Conservation (phyloP, 129 eudicot species). For the Lactuca saligna region DNA sequence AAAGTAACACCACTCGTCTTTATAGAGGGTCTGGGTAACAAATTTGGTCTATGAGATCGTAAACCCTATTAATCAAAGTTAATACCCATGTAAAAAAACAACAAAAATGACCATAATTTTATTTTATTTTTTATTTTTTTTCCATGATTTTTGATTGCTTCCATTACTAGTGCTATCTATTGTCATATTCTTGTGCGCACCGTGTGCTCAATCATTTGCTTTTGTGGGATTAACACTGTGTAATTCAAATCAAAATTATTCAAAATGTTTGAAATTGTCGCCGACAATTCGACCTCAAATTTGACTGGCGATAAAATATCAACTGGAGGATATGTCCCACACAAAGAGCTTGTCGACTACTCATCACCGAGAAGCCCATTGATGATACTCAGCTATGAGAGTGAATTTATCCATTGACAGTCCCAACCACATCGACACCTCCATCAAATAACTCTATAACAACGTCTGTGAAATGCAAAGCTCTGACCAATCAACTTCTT, state of each 20-base stretch:
- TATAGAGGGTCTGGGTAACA: no score
- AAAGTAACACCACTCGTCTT: no score
- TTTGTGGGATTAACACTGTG: not conserved
- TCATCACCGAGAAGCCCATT: constrained; percentile 82
- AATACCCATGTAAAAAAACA: no score
- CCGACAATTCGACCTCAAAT: constrained; percentile 37
- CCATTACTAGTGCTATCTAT: constrained; percentile 2
- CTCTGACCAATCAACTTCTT: constrained; percentile 61
- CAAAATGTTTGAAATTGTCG: constrained; percentile 40
- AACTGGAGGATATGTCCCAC: constrained; percentile 39
- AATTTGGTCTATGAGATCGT: no score
- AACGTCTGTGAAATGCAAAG: constrained; percentile 85
- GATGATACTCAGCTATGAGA: constrained; percentile 51
- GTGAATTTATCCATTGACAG: constrained; percentile 51
- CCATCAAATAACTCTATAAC: constrained; percentile 63
- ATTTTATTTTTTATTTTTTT: not conserved
- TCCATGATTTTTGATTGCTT: constrained; percentile 1
- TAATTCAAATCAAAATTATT: constrained; percentile 12
- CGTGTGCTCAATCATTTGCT: constrained; percentile 17
- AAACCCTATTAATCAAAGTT: no score
- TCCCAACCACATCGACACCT: constrained; percentile 44
- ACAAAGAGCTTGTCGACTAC: constrained; percentile 47
- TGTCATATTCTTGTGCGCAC: constrained; percentile 13
- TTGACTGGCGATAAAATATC: constrained; percentile 7
- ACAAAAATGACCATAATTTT: no score